Evolutionary conservation across 768 basidiomycete genomes (phyloP), one percentile per base, ranked within the genome.

Genomic region (Tulasnella sp.): DNA sequence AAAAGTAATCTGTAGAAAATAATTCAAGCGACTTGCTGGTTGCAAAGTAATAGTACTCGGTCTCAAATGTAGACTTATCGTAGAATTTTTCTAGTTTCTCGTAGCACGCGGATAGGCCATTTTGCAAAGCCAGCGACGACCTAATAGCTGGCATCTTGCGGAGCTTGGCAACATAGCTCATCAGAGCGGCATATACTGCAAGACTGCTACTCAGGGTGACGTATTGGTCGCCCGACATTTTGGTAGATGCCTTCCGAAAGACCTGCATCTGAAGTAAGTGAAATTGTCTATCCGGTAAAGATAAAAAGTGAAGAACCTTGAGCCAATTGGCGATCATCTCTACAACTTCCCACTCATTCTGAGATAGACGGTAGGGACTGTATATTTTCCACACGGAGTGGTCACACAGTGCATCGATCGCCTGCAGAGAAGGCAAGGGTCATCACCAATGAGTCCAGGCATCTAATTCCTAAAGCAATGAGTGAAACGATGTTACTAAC

Each of bases 131-230:
- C 17, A 4, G 72, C 6, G 38, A 54, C 42, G 72, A 52, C 12
- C 4, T 74, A 34, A 29, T 19, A 12, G 11, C 12, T 14, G 3
- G 40, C 2, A 11, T 42, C 11, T 42, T 42, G 12, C 2, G 40
- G 11, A 34, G 40, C 42, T 45, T 29, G 15, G 29, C 31, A 14
- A 42, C 40, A 12, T 36, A 71, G 40, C 15, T 40, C n/a, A 74
- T 39, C 6, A 58, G 40, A 25, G 38, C 31, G 17, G 31, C 14
- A 29, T 29, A 74, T 6, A 31, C 58, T 25, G 29, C 29, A 31
- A 74, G 72, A 12, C 42, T 52, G 72, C n/a, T n/a, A 29, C 72
- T 74, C 31, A 74, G 72, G 4, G 72, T 74, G 39, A 52, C 25
- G 25, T 74, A 54, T 31, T 74, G 4, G 7, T 25, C 39, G 17